Base-by-base conservation (phyloP, 345 rosid genomes). In the Lepidium sativum region DNA sequence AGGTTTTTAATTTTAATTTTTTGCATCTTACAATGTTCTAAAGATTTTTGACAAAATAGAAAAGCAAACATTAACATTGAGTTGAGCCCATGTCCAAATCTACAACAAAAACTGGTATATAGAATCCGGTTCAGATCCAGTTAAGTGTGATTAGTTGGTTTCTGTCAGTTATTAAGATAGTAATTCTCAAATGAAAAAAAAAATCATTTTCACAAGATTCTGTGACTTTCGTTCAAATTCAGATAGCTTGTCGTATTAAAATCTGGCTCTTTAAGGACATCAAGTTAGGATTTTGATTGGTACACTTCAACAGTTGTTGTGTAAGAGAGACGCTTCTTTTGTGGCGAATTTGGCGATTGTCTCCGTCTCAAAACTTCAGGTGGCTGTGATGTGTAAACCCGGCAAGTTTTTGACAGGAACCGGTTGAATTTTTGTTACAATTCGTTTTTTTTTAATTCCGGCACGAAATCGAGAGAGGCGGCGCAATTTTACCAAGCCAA, bases 211-310 rank as follows among this genome's bases (percentile, higher is more conserved):
- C 21, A 23, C 4, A 23, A 23, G 25, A 23, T 23, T 23, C 25
- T 3, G 4, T 23, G 2, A 23, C 3, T 23, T 23, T 23, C 25
- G 25, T 23, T 23, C 35, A 38, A 38, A 14, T 55, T 34, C 6
- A 25, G 64, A 4, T 57, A 25, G 49, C 21, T 67, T 18, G 57
- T 67, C 57, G 21, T 67, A 35, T 29, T 68, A 65, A 58, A 58
- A 27, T 12, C 29, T 47, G 21, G 53, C 3, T 39, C 41, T 27
- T 47, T 37, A 12, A 27, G 50, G 20, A 47, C 57, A 58, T 50
- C 58, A 48, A 49, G 51, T 58, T 68, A 18, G 59, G 38, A 50
- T 14, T 42, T 41, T 8, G 73, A 69, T 51, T 13, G 73, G 44
- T 40, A 40, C 15, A 29, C 29, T 44, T 55, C 54, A 66, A 33